Evolutionary conservation across 2,329 filamentous ascomycete species (phyloP).

Genomic region (Scedosporium apiospermum): DNA sequence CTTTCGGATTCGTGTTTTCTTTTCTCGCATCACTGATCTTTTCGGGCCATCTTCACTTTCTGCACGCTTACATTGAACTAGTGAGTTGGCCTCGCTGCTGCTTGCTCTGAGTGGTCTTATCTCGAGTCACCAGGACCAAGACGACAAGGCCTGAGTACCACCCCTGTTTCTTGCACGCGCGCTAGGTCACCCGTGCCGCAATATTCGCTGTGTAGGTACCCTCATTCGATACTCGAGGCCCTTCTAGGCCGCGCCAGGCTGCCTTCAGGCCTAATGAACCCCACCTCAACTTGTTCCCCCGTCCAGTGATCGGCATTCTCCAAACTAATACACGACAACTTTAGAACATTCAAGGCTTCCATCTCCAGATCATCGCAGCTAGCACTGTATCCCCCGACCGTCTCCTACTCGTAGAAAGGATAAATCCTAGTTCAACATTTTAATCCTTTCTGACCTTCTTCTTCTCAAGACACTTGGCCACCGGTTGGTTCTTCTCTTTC

Average conservation of each 20-base stretch:
- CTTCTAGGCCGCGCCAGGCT: background rate
- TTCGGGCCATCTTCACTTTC: background rate
- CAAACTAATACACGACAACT: background rate
- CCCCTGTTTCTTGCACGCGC: background rate
- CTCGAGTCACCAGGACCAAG: background rate
- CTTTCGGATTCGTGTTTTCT: background rate
- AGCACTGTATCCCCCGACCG: background rate
- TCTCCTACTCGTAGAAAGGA: background rate
- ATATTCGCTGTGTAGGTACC: background rate
- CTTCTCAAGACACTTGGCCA: background rate
- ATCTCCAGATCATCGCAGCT: background rate
- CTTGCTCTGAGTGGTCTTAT: background rate
- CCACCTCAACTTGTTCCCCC: background rate
- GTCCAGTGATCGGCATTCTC: background rate
- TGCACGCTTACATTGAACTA: background rate
- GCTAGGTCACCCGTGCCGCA: background rate
- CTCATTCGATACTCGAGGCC: background rate
- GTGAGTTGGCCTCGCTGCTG: background rate
- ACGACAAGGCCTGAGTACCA: background rate
- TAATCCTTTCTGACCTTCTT: background rate
- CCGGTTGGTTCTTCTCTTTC: constrained; percentile 5
- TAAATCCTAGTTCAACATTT: background rate
- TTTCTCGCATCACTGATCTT: background rate
- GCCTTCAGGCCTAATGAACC: background rate
- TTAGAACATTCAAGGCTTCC: background rate